phyloP scores from a whole-genome alignment of 345 rosid genomes.

The Moricandia arvensis region DNA sequence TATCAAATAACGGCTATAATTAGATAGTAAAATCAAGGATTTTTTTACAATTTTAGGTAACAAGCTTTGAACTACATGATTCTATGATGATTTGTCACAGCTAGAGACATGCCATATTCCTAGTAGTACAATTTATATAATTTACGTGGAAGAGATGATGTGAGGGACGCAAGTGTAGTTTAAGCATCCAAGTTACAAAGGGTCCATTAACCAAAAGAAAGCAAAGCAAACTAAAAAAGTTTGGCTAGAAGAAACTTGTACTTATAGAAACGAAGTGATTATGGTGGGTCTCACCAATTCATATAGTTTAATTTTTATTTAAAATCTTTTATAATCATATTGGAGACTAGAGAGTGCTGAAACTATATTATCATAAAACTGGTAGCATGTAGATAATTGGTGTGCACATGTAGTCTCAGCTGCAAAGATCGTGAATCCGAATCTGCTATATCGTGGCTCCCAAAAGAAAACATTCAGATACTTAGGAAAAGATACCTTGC shows the following conservation, averaged over 20 bases:
- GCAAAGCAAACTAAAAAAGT: constrained; percentile 24
- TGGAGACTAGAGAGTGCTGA: not conserved
- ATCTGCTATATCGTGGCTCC: no score
- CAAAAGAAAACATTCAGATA: no score
- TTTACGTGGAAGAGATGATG: constrained; percentile 18
- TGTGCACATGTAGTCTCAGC: not conserved
- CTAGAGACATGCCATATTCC: not conserved
- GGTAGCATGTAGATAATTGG: no score
- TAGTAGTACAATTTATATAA: not conserved
- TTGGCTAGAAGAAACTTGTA: constrained; percentile 22
- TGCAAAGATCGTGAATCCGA: not conserved
- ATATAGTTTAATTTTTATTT: not conserved
- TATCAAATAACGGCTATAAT: not conserved
- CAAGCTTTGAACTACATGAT: not conserved
- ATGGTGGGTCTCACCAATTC: constrained; percentile 31
- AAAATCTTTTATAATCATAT: not conserved
- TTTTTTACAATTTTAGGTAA: not conserved
- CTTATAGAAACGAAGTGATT: constrained; percentile 22
- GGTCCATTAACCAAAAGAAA: constrained; percentile 24
- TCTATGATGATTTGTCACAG: not conserved
- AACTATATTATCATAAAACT: not conserved
- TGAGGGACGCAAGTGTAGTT: constrained; percentile 11
- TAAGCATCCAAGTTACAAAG: constrained; percentile 33
- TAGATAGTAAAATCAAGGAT: not conserved
- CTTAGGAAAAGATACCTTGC: not conserved